Evolutionary conservation across 2,329 filamentous ascomycete genomes (phyloP).

Genomic region (Erysiphe neolycopersici): DNA sequence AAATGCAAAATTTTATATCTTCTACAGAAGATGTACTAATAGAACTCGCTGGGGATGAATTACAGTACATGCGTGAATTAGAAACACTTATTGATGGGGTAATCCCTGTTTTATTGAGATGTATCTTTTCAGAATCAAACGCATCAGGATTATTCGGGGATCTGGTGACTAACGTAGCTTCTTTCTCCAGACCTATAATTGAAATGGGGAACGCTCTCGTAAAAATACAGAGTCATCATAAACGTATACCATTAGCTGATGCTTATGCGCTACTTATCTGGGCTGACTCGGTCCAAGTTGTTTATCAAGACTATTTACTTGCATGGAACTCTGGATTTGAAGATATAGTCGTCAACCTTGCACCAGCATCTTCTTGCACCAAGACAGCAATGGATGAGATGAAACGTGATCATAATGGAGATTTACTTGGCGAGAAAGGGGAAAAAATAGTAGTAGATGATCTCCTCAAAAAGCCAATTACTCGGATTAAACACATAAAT

Average conservation of each 20-base stretch:
- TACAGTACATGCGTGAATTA: conserved; percentile 69
- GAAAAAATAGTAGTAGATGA: conserved; percentile 88
- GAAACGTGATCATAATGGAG: conserved; percentile 35
- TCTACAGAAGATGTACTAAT: conserved; percentile 51
- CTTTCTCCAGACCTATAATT: conserved; percentile 59
- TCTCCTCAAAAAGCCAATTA: conserved; percentile 65
- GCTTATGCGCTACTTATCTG: conserved; percentile 48
- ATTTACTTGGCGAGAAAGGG: conserved; percentile 34
- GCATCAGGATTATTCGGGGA: conserved; percentile 41
- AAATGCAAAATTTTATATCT: conserved; percentile 36
- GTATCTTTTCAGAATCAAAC: conserved; percentile 49
- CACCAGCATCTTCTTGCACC: conserved; percentile 26
- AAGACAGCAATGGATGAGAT: conserved; percentile 30
- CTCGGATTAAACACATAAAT: conserved; percentile 64
- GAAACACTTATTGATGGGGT: conserved; percentile 87
- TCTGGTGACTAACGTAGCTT: conserved; percentile 21
- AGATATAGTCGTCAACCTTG: conserved; percentile 79
- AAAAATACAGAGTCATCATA: conserved; percentile 55
- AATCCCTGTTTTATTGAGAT: conserved; percentile 69
- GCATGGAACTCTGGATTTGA: conserved; percentile 87
- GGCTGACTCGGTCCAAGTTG: conserved; percentile 50
- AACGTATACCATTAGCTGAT: conserved; percentile 49
- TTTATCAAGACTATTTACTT: conserved; percentile 66
- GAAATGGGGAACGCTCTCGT: conserved; percentile 84
- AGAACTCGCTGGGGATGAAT: conserved; percentile 62